Percentiles rank a stretch among this genome's conserved stretches.
phyloP scores from a whole-genome alignment of 1,284 basidiomycete species.

The Ustilago loliicola region DNA sequence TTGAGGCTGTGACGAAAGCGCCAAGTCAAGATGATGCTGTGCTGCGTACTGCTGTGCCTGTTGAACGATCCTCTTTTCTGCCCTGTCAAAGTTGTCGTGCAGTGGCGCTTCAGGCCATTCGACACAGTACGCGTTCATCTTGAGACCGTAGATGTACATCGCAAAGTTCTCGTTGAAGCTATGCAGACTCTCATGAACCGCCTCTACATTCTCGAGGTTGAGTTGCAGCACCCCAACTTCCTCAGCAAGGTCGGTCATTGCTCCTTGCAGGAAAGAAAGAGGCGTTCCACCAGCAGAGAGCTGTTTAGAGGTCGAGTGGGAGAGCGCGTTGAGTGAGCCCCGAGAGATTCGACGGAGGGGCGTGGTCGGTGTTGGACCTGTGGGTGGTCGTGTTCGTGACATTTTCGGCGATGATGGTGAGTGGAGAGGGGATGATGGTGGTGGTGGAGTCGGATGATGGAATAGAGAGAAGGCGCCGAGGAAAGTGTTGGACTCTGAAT shows the following conservation, averaged over 20 bases:
- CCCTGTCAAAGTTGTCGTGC: constrained; percentile 62
- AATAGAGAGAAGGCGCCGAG: too few species aligned
- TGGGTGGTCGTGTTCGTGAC: constrained; percentile 33
- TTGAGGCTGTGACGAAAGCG: constrained; percentile 18
- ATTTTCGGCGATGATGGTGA: constrained; percentile 12
- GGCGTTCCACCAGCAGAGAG: constrained; percentile 74
- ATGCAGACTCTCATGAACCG: constrained; percentile 81
- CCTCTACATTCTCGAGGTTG: constrained; percentile 80
- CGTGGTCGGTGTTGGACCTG: constrained; percentile 72
- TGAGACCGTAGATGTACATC: constrained; percentile 89
- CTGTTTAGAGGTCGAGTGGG: constrained; percentile 73
- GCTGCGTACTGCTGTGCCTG: constrained; percentile 52
- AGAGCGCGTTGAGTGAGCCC: constrained; percentile 86
- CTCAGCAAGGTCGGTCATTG: constrained; percentile 86
- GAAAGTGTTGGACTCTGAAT: too few species aligned
- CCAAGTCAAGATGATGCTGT: constrained; percentile 36
- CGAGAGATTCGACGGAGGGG: constrained; percentile 90
- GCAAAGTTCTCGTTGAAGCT: constrained; percentile 94
- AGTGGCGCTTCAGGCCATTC: constrained; percentile 82
- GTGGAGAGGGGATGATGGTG: constrained; percentile 9
- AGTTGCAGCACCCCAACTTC: constrained; percentile 84
- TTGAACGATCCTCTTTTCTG: constrained; percentile 52
- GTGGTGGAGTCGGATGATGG: not conserved
- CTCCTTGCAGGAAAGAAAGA: constrained; percentile 86
- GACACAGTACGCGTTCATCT: constrained; percentile 92